phyloP scores from a whole-genome alignment of 169 alveolate genomes.

The Ichthyophthirius multifiliis region DNA sequence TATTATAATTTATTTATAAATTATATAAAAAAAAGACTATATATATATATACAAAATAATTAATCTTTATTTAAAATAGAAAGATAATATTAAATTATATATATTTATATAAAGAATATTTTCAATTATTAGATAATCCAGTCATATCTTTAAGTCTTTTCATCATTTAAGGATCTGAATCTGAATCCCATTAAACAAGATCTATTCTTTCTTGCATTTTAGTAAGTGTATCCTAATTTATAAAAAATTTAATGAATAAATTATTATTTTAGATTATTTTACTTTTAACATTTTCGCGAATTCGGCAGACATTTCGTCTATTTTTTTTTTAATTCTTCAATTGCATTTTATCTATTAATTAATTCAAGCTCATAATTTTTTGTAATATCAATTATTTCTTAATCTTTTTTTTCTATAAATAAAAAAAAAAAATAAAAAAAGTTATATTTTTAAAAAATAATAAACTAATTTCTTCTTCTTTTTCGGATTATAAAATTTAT shows the following conservation, averaged over 20 bases:
- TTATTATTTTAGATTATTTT: background rate
- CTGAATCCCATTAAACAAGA: slow-evolving; percentile 66
- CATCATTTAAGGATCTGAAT: slow-evolving; percentile 56
- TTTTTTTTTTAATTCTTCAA: slow-evolving; percentile 58
- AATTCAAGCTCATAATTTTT: slow-evolving; percentile 50
- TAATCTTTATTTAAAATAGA: background rate
- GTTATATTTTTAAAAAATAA: background rate
- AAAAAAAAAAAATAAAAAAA: background rate
- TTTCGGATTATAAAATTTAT: slow-evolving; percentile 22
- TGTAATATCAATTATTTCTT: slow-evolving; percentile 31
- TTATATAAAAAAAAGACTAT: no score
- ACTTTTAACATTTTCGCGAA: slow-evolving; percentile 76
- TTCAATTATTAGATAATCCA: slow-evolving; percentile 11
- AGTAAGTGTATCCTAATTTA: slow-evolving; percentile 43
- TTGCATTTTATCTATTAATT: slow-evolving; percentile 68
- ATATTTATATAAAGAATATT: background rate
- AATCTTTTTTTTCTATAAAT: slow-evolving; percentile 42
- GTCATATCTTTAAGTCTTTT: slow-evolving; percentile 57
- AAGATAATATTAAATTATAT: background rate
- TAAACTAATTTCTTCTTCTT: slow-evolving; percentile 44
- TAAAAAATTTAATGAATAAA: background rate
- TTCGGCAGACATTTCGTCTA: slow-evolving; percentile 73
- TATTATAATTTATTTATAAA: no score
- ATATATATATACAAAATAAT: no score
- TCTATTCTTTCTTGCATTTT: slow-evolving; percentile 67